Evolutionary conservation across 257 asterid species (phyloP).

Genomic region (Solanum infundibuliforme): DNA sequence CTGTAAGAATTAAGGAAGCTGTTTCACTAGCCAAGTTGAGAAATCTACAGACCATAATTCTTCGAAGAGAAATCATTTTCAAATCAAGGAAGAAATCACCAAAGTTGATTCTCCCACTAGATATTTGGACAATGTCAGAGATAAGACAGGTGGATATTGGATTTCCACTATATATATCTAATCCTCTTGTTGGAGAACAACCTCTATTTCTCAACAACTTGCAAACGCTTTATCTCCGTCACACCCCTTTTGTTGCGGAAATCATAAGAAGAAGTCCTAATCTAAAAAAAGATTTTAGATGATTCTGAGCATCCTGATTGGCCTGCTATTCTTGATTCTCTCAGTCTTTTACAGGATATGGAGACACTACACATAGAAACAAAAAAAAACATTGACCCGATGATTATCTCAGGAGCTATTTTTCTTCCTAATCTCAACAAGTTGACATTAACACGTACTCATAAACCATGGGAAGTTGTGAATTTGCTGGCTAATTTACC

Average conservation of each 20-base stretch:
- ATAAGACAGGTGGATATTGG: background rate
- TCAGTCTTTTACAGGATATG: background rate
- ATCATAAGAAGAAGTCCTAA: background rate
- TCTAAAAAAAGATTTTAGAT: background rate
- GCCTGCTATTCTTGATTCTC: background rate
- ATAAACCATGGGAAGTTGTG: background rate
- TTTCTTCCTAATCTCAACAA: too few relatives aligned
- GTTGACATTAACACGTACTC: background rate
- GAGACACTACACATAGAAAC: background rate
- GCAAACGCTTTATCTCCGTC: background rate
- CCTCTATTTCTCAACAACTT: background rate
- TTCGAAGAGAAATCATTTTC: too few relatives aligned
- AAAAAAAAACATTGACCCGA: too few relatives aligned
- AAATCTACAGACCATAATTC: too few relatives aligned
- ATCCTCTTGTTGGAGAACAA: background rate
- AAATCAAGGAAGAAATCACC: too few relatives aligned
- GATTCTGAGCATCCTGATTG: background rate
- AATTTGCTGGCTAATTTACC: background rate
- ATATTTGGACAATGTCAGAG: background rate
- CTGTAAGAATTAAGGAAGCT: too few relatives aligned
- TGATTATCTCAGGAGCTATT: too few relatives aligned
- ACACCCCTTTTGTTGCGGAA: background rate
- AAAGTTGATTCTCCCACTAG: background rate
- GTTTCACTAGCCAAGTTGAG: too few relatives aligned
- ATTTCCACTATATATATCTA: background rate